Base-by-base conservation (phyloP, 1,284 basidiomycete species). In the Apiotrichum gracile region DNA sequence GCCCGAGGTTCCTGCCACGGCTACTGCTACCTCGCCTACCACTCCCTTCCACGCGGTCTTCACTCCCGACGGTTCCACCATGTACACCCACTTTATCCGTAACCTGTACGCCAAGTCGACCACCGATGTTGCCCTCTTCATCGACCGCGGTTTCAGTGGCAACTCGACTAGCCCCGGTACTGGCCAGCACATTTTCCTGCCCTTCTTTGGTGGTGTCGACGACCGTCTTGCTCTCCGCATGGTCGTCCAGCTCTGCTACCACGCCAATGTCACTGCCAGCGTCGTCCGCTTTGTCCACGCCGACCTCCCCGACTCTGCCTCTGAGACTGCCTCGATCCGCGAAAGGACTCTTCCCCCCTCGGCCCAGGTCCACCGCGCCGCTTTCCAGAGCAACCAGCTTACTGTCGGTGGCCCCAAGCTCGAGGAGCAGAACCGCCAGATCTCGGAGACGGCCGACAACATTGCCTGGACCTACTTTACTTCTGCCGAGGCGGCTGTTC, bases 161-260 rank as follows among this genome's bases (percentile, higher is more conserved):
- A 31, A 69, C 49, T 64, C 63, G 22, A 51, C 58, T 12, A 64
- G 66, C 10, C 57, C 54, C 10, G 72, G 70, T 2, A 57, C 65
- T 42, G 66, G 72, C 31, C 82, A 85, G 61, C 88, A 88, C 62
- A 72, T 92, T 48, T 85, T 92, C 76, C 71, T 94, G 35, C 87
- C 88, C 0, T 96, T 94, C 81, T 87, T 91, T 69, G 92, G 91
- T 47, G 92, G 92, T 0, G 85, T 89, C 0, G 92, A 97, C 71
- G 92, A 96, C 67, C 83, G 92, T 2, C 80, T 89, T 10, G 88
- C 90, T 0, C 77, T 96, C 24, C 76, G 81, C 34, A 83, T 93
- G 63, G 80, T 88, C 10, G 81, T 88, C 13, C 89, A 92, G 72
- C 78, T 93, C 14, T 90, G 87, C 63, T 64, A 67, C 19, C 63